Evolutionary conservation across 176 grass and related monocot species (phyloP).

Genomic region (Cenchrus americanus): DNA sequence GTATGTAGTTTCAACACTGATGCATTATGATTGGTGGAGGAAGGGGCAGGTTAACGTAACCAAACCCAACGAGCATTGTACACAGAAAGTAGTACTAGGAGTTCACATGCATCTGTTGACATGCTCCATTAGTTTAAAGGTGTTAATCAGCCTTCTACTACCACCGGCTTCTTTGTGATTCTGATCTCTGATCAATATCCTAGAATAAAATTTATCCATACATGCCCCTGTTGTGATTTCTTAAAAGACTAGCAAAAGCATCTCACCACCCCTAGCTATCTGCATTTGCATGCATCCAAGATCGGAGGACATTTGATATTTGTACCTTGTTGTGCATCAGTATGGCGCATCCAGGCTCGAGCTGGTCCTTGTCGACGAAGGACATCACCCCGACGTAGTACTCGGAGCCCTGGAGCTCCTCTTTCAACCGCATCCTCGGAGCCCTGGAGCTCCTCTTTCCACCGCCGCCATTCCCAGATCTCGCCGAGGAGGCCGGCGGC

Average conservation of each 20-base stretch:
- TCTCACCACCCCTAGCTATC: background rate
- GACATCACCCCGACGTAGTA: too few relatives aligned
- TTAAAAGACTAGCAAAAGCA: constrained; percentile 15
- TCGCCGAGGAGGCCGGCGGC: too few relatives aligned
- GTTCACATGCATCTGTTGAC: constrained; percentile 44
- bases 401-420: too few relatives aligned
- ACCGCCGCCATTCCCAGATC: too few relatives aligned
- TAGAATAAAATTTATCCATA: constrained; percentile 2
- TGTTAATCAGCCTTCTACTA: constrained; percentile 5
- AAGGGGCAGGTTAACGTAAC: constrained; percentile 15
- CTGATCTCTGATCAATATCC: constrained; percentile 1
- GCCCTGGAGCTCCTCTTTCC: too few relatives aligned
- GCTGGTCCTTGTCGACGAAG: too few relatives aligned
- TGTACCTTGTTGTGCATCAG: too few relatives aligned
- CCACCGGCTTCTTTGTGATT: background rate
- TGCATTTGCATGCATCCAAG: background rate
- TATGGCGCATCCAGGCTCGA: too few relatives aligned
- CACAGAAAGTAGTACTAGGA: constrained; percentile 39
- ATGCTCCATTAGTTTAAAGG: constrained; percentile 9
- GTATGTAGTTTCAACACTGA: background rate
- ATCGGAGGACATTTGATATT: too few relatives aligned
- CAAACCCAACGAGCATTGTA: background rate
- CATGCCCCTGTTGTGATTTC: constrained; percentile 4
- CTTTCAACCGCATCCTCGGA: too few relatives aligned
- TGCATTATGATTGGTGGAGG: background rate